Base-by-base conservation (phyloP, 2,329 filamentous ascomycete genomes). In the Rachicladosporium sp. region DNA sequence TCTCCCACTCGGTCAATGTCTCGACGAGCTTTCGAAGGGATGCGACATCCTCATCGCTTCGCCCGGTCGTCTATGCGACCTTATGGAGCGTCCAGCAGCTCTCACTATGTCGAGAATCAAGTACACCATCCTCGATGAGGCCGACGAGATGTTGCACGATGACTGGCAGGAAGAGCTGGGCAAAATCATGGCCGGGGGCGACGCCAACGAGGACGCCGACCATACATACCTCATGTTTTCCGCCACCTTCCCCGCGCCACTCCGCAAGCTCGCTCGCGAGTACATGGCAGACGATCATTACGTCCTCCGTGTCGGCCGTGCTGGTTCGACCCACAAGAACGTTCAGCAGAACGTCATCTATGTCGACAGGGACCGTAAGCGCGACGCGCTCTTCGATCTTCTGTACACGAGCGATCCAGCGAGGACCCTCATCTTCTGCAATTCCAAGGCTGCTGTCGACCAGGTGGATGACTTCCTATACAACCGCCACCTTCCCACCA, bases 11-110 rank as follows among this genome's bases (percentile, higher is more conserved):
- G 59, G 62, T 2, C 72, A 80, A 9, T 86, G 95, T 61, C 68
- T 79, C 4, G 65, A 71, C 5, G 80, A 93, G 55, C 71, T 98
- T 1, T 69, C 71, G 43, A 82, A 79, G 58, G 91, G 91, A 4
- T 96, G 89, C 49, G 91, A 98, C 52, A 67, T 98, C 32, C 71
- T 98, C 10, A 78, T 96, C 49, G 88, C 77, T 7, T 89, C 89
- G 10, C 86, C 89, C 4, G 91, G 91, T 40, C 83, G 91, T 34
- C 71, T 98, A 2, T 67, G 78, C 35, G 84, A 95, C 53, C 82
- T 96, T 53, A 87, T 96, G 66, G 67, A 78, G 31, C 76, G 80
- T 27, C 75, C 78, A 0, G 61, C 78, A 10, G 54, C 82, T 10
- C 64, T 95, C 2, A 82, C 79, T 0, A 68, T 95, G 37, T 70